These are phyloP conservation scores for Striga hermonthica DNA, from an alignment of 305 asterid species.

Conservation along the genomic window DNA sequence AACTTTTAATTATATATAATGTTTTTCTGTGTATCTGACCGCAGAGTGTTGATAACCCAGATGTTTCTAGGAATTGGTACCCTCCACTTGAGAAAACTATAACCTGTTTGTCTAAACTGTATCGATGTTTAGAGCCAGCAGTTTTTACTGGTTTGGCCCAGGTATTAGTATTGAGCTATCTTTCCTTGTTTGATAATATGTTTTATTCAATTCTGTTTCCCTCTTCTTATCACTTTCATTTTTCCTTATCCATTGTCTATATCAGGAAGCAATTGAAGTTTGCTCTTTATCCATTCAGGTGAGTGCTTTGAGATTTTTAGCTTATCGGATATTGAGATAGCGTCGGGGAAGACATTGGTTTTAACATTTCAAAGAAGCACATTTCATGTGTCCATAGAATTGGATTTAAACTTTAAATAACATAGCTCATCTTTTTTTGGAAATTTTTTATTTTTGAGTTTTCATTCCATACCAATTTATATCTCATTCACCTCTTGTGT, in stretches of 20 bases:
- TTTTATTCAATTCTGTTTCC: slow-evolving; percentile 19
- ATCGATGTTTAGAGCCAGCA: slow-evolving; percentile 77
- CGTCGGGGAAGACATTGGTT: slow-evolving; percentile 10
- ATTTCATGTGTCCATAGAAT: slow-evolving; percentile 14
- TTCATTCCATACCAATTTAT: slow-evolving; percentile 18
- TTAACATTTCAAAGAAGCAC: slow-evolving; percentile 23
- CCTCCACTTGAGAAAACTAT: slow-evolving; percentile 98
- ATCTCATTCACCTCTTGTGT: slow-evolving; percentile 22
- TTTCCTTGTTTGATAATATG: slow-evolving; percentile 22
- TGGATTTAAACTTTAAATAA: slow-evolving; percentile 6
- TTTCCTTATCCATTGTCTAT: slow-evolving; percentile 19
- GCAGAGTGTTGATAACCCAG: slow-evolving; percentile 74
- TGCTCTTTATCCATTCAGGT: slow-evolving; percentile 93
- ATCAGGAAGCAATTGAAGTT: slow-evolving; percentile 94
- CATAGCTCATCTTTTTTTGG: slow-evolving; percentile 12
- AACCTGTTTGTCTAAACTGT: slow-evolving; percentile 87
- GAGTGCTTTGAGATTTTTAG: slow-evolving; percentile 32
- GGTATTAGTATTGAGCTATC: slow-evolving; percentile 45
- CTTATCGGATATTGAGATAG: slow-evolving; percentile 19
- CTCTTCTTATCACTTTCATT: background rate
- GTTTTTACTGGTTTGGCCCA: slow-evolving; percentile 99
- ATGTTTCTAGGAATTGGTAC: slow-evolving; percentile 78
- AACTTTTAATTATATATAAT: slow-evolving; percentile 20
- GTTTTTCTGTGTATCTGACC: slow-evolving; percentile 32
- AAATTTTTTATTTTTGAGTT: slow-evolving; percentile 22